phyloP scores from a whole-genome alignment of 768 basidiomycete species.

The Cantharellus cinnabarinus region DNA sequence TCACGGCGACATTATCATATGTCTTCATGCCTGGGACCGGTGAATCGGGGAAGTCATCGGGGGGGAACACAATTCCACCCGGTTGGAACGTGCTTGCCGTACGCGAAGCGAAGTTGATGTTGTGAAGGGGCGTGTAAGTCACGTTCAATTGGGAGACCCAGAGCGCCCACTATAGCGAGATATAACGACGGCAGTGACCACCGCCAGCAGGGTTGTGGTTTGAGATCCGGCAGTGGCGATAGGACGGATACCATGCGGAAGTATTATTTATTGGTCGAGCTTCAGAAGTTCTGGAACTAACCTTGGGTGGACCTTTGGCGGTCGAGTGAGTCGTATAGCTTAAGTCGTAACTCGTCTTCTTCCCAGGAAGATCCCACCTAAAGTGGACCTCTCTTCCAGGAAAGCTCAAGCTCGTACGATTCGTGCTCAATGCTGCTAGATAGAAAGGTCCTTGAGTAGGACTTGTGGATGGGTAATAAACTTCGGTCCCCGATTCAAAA shows the following conservation, averaged over 20 bases:
- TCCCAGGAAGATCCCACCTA: constrained; percentile 36
- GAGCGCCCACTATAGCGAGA: constrained; percentile 24
- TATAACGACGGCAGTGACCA: background rate
- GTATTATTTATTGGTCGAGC: background rate
- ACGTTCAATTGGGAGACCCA: constrained; percentile 44
- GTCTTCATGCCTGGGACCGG: background rate
- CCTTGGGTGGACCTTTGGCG: constrained; percentile 23
- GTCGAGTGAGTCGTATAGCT: constrained; percentile 31
- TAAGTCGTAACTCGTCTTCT: constrained; percentile 28
- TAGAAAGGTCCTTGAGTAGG: constrained; percentile 8
- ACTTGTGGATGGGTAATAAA: constrained; percentile 14
- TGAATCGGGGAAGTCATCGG: constrained; percentile 9
- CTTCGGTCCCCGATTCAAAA: constrained; percentile 19
- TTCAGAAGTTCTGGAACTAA: constrained; percentile 7
- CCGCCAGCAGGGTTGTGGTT: too few relatives aligned
- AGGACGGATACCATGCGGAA: background rate
- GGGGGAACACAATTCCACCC: constrained; percentile 25
- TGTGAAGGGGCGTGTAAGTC: constrained; percentile 31
- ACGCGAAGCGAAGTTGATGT: constrained; percentile 20
- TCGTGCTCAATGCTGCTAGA: constrained; percentile 31
- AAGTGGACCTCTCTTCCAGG: constrained; percentile 28
- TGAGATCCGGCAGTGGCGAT: too few relatives aligned
- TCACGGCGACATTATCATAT: constrained; percentile 19
- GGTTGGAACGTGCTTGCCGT: constrained; percentile 31
- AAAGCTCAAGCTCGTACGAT: constrained; percentile 29